Conservation (phyloP, 805 yeast species). For the Candida pini region DNA sequence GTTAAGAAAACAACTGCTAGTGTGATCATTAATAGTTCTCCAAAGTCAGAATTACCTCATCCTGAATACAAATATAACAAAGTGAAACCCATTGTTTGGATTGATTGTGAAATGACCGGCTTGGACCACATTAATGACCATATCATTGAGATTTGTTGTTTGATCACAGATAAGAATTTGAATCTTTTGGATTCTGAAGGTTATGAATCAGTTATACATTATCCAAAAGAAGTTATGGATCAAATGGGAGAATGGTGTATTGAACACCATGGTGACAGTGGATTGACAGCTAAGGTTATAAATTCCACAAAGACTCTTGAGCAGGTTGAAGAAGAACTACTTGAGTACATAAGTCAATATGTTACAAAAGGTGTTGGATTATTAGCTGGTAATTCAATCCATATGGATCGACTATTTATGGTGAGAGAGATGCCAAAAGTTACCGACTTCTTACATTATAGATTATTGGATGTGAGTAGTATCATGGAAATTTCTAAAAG, state of each 20-base stretch:
- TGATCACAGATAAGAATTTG: slow-evolving; percentile 80
- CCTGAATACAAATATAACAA: slow-evolving; percentile 11
- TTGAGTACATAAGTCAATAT: slow-evolving; percentile 52
- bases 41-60: background rate
- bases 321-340: slow-evolving; percentile 61
- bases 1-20: no score
- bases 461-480: slow-evolving; percentile 87
- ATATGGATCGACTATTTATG: slow-evolving; percentile 86
- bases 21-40: no score
- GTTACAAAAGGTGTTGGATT: slow-evolving; percentile 57
- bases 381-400: slow-evolving; percentile 88
- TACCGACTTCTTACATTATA: slow-evolving; percentile 54
- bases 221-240: slow-evolving; percentile 54
- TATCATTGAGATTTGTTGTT: slow-evolving; percentile 88
- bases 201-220: slow-evolving; percentile 77
- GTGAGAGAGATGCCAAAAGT: slow-evolving; percentile 76
- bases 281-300: slow-evolving; percentile 69
- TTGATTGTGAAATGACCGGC: slow-evolving; percentile 99
- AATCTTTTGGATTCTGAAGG: slow-evolving; percentile 64
- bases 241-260: slow-evolving; percentile 87
- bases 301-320: slow-evolving; percentile 46
- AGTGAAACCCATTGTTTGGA: slow-evolving; percentile 65
- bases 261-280: slow-evolving; percentile 70
- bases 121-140: slow-evolving; percentile 72
- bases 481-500: slow-evolving; percentile 75